Conservation (phyloP, 768 basidiomycete genomes). For the Auricularia sp. region DNA sequence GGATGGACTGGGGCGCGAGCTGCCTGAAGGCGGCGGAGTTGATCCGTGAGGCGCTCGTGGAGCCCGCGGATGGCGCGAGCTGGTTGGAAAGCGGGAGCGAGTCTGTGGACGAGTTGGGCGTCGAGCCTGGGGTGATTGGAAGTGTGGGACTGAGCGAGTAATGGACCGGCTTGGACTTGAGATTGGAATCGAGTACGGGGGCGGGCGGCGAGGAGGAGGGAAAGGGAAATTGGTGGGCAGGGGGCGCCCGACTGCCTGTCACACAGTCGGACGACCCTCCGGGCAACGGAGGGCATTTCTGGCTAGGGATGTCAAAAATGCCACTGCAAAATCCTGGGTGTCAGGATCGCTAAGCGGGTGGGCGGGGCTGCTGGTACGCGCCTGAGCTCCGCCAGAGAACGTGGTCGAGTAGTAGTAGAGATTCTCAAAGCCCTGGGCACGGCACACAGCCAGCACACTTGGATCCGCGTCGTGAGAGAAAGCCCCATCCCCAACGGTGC, state of each 20-base stretch:
- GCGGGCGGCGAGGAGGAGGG: slow-evolving; percentile 24
- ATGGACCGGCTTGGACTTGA: slow-evolving; percentile 20
- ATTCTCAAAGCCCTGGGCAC: slow-evolving; percentile 66
- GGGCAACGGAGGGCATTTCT: slow-evolving; percentile 84
- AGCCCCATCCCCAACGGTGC: slow-evolving; percentile 97
- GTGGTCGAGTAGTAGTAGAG: slow-evolving; percentile 90
- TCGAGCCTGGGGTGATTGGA: slow-evolving; percentile 17
- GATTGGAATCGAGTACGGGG: slow-evolving; percentile 21
- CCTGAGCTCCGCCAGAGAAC: slow-evolving; percentile 90
- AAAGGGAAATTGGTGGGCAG: slow-evolving; percentile 22
- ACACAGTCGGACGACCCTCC: slow-evolving; percentile 92
- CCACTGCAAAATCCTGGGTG: slow-evolving; percentile 44
- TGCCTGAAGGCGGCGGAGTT: slow-evolving; percentile 18
- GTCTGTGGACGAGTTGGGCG: slow-evolving; percentile 15
- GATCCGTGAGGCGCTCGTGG: not conserved
- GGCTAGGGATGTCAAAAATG: slow-evolving; percentile 87
- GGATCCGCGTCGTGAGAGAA: slow-evolving; percentile 59
- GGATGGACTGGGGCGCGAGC: slow-evolving; percentile 27
- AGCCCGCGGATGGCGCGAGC: not conserved
- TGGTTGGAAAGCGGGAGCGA: slow-evolving; percentile 5
- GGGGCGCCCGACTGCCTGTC: slow-evolving; percentile 82
- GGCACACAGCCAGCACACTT: slow-evolving; percentile 79
- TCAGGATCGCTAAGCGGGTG: not conserved
- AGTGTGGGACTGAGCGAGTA: slow-evolving; percentile 23
- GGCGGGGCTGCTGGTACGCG: slow-evolving; percentile 25